Evolutionary conservation across 192 early-diverging fungal genomes (phyloP).

Genomic region (Funneliformis geosporum): DNA sequence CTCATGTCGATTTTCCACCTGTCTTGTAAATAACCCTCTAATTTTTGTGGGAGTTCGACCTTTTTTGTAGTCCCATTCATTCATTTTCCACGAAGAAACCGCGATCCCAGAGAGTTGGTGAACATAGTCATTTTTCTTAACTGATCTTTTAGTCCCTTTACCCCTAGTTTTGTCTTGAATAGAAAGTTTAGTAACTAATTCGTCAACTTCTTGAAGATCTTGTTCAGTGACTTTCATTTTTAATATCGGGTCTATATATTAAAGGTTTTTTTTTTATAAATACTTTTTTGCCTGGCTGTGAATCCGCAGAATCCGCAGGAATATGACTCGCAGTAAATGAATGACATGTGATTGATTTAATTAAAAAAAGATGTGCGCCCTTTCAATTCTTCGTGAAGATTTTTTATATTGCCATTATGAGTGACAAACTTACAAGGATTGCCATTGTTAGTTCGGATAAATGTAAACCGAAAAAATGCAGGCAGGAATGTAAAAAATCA

Average conservation of each 20-base stretch:
- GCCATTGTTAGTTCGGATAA: constrained; percentile 94
- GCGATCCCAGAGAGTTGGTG: neutral
- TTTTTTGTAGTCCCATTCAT: constrained; percentile 70
- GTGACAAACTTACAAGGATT: constrained; percentile 87
- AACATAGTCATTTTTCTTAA: neutral
- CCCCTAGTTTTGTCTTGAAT: neutral
- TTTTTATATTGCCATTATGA: constrained; percentile 55
- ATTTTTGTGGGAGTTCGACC: constrained; percentile 71
- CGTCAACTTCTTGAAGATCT: neutral
- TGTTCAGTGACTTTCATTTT: neutral
- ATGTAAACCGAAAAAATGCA: constrained; percentile 98
- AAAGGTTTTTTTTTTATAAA: no score
- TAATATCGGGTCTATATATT: no score
- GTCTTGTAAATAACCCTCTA: constrained; percentile 77
- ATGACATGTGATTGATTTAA: neutral
- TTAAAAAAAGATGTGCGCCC: neutral
- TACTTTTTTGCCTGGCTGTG: neutral
- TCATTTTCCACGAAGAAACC: constrained; percentile 63
- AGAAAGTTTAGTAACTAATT: neutral
- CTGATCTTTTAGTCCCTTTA: neutral
- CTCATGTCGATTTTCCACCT: constrained; percentile 37
- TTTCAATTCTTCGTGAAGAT: neutral
- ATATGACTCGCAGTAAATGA: neutral
- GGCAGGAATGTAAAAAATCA: constrained; percentile 96
- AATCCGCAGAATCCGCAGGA: neutral